These are phyloP conservation scores for Ophidiomyces ophidiicola DNA, from an alignment of 2,329 filamentous ascomycete genomes.

Conservation along the genomic window DNA sequence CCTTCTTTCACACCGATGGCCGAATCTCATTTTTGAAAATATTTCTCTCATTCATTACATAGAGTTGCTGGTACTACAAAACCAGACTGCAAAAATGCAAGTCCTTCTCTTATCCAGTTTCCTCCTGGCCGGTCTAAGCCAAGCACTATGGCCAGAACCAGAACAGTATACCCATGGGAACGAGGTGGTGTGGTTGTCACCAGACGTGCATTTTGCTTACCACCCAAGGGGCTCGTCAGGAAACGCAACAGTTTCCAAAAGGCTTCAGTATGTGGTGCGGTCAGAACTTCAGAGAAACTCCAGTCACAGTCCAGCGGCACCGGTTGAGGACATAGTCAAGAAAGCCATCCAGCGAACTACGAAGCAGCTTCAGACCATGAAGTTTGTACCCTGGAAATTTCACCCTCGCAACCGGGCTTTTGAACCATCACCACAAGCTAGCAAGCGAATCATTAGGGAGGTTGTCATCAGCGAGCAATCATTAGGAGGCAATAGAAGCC, in stretches of 20 bases:
- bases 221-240: not conserved
- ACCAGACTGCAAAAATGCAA: slow-evolving; percentile 1
- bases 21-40: too few species aligned
- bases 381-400: slow-evolving; percentile 24
- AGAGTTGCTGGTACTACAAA: too few species aligned
- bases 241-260: not conserved
- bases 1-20: too few species aligned
- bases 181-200: slow-evolving; percentile 13
- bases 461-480: slow-evolving; percentile 17
- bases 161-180: slow-evolving; percentile 13
- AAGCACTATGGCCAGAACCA: slow-evolving; percentile 15
- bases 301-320: slow-evolving; percentile 1
- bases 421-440: slow-evolving; percentile 15
- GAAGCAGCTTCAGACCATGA: slow-evolving; percentile 15
- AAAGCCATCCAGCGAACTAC: slow-evolving; percentile 17
- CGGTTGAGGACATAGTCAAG: slow-evolving; percentile 16
- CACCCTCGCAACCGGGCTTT: slow-evolving; percentile 19
- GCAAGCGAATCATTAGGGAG: slow-evolving; percentile 13
- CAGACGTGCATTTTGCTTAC: slow-evolving; percentile 12
- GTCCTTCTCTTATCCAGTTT: not conserved
- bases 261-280: not conserved
- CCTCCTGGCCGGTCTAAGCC: slow-evolving; percentile 1
- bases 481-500: slow-evolving; percentile 5
- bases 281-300: not conserved
- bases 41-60: too few species aligned